Conservation (phyloP, 495 filamentous ascomycete species). For the Xylaria flabelliformis region DNA sequence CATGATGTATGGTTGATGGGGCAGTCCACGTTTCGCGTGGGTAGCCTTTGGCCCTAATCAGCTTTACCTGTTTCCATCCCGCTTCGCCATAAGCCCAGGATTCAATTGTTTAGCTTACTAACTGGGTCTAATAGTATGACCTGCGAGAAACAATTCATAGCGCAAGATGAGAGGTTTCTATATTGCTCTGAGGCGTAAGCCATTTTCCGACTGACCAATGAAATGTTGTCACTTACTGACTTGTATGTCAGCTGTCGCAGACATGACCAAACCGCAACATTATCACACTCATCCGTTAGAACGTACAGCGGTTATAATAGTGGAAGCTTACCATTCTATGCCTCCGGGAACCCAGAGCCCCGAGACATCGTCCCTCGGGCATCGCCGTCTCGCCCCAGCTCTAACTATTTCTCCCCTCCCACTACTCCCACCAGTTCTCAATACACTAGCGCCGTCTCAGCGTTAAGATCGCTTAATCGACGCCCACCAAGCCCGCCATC, state of each 20-base stretch:
- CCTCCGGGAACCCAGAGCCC: conserved; percentile 47
- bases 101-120: conserved; percentile 34
- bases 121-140: conserved; percentile 49
- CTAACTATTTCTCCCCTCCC: conserved; percentile 50
- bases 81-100: conserved; percentile 40
- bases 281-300: conserved; percentile 37
- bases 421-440: conserved; percentile 46
- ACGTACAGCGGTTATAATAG: conserved; percentile 35
- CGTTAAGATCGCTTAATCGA: conserved; percentile 52
- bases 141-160: conserved; percentile 58
- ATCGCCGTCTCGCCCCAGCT: conserved; percentile 54
- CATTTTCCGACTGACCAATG: conserved; percentile 35
- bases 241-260: conserved; percentile 49
- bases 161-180: conserved; percentile 49
- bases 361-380: conserved; percentile 59
- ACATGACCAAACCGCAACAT: conserved; percentile 47
- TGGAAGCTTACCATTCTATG: conserved; percentile 44
- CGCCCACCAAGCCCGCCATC: conserved; percentile 56
- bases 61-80: conserved; percentile 40
- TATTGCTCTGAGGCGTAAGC: conserved; percentile 60
- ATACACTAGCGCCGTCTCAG: conserved; percentile 50
- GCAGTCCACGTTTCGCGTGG: conserved; percentile 35
- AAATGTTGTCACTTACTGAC: conserved; percentile 27
- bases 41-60: conserved; percentile 20
- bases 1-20: conserved; percentile 49